These are phyloP conservation scores for Cladosporium sp. DNA, from an alignment of 2,329 filamentous ascomycete genomes.

Conservation along the genomic window DNA sequence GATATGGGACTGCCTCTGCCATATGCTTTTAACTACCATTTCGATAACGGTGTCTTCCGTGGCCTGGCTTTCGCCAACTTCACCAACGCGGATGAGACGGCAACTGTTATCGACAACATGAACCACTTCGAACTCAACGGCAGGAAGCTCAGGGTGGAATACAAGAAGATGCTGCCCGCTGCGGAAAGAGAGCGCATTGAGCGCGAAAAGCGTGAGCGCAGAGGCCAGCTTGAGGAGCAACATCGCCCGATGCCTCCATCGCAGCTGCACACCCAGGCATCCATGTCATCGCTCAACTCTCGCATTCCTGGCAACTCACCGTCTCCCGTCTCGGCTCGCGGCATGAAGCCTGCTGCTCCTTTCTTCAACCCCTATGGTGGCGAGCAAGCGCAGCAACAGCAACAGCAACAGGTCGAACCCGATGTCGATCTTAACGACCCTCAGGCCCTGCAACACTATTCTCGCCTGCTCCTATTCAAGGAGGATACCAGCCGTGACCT, in stretches of 20 bases:
- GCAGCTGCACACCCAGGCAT: constrained; percentile 80
- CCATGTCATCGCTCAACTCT: constrained; percentile 73
- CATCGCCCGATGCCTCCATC: constrained; percentile 70
- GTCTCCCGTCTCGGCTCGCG: constrained; percentile 65
- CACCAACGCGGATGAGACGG: constrained; percentile 91
- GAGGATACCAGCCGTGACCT: constrained; percentile 75
- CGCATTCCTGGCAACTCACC: constrained; percentile 64
- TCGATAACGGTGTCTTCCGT: constrained; percentile 95
- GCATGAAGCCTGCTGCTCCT: constrained; percentile 43
- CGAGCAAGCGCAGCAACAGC: constrained; percentile 17
- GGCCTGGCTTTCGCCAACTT: constrained; percentile 98
- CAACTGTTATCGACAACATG: constrained; percentile 86
- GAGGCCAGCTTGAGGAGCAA: constrained; percentile 95
- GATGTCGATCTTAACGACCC: constrained; percentile 92
- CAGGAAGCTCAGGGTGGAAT: constrained; percentile 91
- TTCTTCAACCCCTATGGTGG: constrained; percentile 40
- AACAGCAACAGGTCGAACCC: constrained; percentile 35
- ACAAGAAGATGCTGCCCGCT: constrained; percentile 98
- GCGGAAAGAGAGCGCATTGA: constrained; percentile 95
- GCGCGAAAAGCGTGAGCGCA: constrained; percentile 91
- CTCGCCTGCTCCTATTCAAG: constrained; percentile 85
- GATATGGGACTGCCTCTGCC: constrained; percentile 90
- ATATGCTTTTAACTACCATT: constrained; percentile 99
- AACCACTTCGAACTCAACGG: constrained; percentile 96
- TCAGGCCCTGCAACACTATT: constrained; percentile 83